Base-by-base conservation (phyloP, 345 rosid genomes). In the Moricandia arvensis region DNA sequence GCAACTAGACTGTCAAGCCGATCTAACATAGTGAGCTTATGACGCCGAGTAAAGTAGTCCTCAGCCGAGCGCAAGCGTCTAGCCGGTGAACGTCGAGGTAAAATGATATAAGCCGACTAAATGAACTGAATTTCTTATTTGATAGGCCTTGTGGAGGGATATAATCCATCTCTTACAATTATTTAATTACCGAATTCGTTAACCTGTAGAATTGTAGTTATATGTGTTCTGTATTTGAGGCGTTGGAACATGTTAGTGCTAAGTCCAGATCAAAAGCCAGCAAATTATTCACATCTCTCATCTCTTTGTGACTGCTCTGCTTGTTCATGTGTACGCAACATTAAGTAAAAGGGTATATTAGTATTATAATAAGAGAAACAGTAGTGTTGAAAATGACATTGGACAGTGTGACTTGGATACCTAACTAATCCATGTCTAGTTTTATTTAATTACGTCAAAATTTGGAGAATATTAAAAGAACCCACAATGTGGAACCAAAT, bases 381-480 rank as follows among this genome's bases (percentile, higher is more conserved):
- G 4, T 62, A 49, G 24, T 33, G 35, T 62, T 61, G 60, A 71
- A 51, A 59, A 29, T 26, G 63, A 6, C 35, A 29, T 30, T 18
- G 17, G 43, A 10, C n/a, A 61, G 16, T 55, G 27, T 43, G 78
- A 66, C 59, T 41, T 66, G 16, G 24, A 53, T 43, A 66, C 72
- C 59, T 66, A 74, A 74, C 78, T 31, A 7, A 60, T 41, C 47
- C 47, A 18, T 30, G 10, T 74, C 12, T 65, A 7, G 17, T 58
- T 18, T 53, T 12, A 43, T 43, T 43, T 43, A 43, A 43, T 12
- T n/a, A 43, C 51, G 15, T 43, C 16, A 12, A 43, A 43, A 43
- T 43, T 4, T 43, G 51, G 51, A 43, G 51, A 43, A 12, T 67
- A 24, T 59, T 67, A n/a, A 59, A 75, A 66, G 53, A 75, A 24